These are phyloP conservation scores for Chenopodium suecicum DNA, from an alignment of 148 eudicot genomes.

Conservation along the genomic window DNA sequence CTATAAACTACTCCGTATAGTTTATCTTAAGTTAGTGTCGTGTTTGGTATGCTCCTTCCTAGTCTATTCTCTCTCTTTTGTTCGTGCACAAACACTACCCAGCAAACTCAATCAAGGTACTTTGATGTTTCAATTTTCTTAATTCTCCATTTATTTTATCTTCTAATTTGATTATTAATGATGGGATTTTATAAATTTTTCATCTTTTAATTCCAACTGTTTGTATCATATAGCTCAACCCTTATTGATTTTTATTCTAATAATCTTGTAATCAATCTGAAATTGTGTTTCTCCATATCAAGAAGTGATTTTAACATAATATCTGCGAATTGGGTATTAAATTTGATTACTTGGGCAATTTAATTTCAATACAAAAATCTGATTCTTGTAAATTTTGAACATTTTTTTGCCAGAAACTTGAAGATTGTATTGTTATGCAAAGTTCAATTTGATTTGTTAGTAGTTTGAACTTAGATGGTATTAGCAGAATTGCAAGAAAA, in stretches of 20 bases:
- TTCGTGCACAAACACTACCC: background rate
- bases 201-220: constrained; percentile 10
- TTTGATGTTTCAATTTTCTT: background rate
- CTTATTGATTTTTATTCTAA: background rate
- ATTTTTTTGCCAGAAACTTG: background rate
- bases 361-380: too few relatives aligned
- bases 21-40: too few relatives aligned
- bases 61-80: background rate
- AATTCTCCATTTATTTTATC: background rate
- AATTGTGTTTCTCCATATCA: background rate
- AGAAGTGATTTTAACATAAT: background rate
- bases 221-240: background rate
- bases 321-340: background rate
- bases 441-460: background rate
- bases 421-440: background rate
- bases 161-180: background rate
- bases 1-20: background rate
- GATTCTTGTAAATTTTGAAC: background rate
- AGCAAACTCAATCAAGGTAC: constrained; percentile 15
- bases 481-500: too few relatives aligned
- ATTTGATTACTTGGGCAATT: background rate
- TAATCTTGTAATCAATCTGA: background rate
- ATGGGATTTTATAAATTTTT: background rate
- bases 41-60: background rate
- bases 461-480: background rate